These are phyloP conservation scores for Atalantia buxifolia DNA, from an alignment of 345 rosid species.

Conservation along the genomic window DNA sequence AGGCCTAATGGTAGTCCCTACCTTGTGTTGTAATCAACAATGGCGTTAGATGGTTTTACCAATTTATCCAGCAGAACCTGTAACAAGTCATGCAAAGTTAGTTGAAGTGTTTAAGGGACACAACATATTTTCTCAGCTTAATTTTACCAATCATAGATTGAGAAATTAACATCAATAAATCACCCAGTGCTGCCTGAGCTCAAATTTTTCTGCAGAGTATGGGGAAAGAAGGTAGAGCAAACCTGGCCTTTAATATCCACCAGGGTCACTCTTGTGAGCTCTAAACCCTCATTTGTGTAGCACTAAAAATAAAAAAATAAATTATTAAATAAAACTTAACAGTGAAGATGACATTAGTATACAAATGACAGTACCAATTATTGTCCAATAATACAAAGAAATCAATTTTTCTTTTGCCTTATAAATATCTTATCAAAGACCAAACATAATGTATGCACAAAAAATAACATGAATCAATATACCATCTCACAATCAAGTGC, in stretches of 20 bases:
- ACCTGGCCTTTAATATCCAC: conserved; percentile 89
- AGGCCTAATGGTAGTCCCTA: conserved; percentile 15
- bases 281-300: conserved; percentile 76
- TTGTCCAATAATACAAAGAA: not conserved
- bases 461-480: conserved; percentile 11
- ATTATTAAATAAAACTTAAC: not conserved
- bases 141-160: not conserved
- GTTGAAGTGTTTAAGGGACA: not conserved
- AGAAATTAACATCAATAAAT: not conserved
- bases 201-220: not conserved
- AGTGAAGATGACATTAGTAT: not conserved
- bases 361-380: not conserved
- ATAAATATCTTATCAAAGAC: not conserved
- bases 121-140: not conserved
- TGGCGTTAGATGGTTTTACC: conserved; percentile 77
- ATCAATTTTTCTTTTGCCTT: not conserved
- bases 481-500: conserved; percentile 99
- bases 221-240: conserved; percentile 8
- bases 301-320: conserved; percentile 45
- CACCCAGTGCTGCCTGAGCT: not conserved
- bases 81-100: conserved; percentile 6
- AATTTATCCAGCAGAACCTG: conserved; percentile 90
- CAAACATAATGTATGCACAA: not conserved
- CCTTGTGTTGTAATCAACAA: conserved; percentile 90
- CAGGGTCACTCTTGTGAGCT: conserved; percentile 84